Evolutionary conservation across 352 stramenopile species (phyloP).

Genomic region (Globisporangium lucens): DNA sequence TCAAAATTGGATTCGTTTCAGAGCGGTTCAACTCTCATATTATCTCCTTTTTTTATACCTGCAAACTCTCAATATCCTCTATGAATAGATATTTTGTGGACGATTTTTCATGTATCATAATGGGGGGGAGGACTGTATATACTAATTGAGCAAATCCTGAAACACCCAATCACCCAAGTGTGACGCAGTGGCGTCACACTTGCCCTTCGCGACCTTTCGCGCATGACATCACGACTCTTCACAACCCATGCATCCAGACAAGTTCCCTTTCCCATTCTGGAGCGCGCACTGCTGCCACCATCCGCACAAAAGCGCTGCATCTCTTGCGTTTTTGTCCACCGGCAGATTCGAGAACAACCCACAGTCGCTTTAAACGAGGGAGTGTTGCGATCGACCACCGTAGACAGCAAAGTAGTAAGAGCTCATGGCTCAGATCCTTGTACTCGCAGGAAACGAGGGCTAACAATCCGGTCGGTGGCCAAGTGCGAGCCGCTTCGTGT

Average conservation of each 20-base stretch:
- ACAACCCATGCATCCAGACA: neutral
- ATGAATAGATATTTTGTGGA: no score
- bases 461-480: neutral
- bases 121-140: no score
- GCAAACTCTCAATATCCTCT: no score
- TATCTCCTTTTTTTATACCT: no score
- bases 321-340: neutral
- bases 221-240: conserved; percentile 8
- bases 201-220: neutral
- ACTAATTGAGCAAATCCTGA: no score
- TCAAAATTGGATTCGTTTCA: no score
- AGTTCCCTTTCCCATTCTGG: neutral
- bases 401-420: neutral
- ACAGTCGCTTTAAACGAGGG: neutral
- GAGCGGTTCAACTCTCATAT: no score
- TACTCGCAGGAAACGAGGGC: neutral
- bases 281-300: neutral
- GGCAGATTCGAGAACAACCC: neutral
- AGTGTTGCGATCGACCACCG: neutral
- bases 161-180: neutral
- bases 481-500: neutral
- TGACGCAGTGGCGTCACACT: neutral
- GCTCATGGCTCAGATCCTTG: neutral
- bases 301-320: neutral
- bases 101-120: no score